Evolutionary conservation across 441 rosid species (phyloP).

Genomic region (Pelargonium australe): DNA sequence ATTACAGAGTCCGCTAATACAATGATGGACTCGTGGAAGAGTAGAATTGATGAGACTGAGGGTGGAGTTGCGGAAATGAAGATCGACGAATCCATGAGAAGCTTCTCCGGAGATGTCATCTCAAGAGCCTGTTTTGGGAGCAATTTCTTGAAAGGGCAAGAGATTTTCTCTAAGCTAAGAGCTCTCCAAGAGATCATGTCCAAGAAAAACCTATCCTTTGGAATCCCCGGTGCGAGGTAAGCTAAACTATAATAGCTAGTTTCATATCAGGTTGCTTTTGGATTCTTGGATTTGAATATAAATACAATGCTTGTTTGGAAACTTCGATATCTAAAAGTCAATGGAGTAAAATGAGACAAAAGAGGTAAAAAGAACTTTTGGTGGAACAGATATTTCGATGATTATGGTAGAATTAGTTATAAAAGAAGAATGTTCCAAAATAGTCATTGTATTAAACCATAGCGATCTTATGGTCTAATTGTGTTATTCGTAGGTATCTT

Average conservation of each 20-base stretch:
- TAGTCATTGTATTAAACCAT: too few relatives aligned
- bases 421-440: too few relatives aligned
- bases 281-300: too few relatives aligned
- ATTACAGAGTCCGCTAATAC: conserved; percentile 31
- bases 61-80: conserved; percentile 35
- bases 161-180: conserved; percentile 40
- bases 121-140: conserved; percentile 55
- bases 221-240: conserved; percentile 41
- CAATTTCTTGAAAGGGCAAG: conserved; percentile 33
- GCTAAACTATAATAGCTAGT: background rate
- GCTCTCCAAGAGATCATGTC: conserved; percentile 38
- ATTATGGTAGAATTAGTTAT: too few relatives aligned
- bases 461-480: background rate
- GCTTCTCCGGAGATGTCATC: conserved; percentile 50
- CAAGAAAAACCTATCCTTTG: conserved; percentile 28
- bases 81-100: conserved; percentile 34
- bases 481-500: conserved; percentile 7
- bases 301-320: too few relatives aligned
- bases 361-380: too few relatives aligned
- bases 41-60: conserved; percentile 18
- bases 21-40: conserved; percentile 37
- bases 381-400: too few relatives aligned
- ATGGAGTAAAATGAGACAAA: too few relatives aligned
- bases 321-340: too few relatives aligned
- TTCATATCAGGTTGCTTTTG: background rate